Percentiles rank a stretch among this genome's conserved stretches.
Evolutionary conservation across 345 rosid genomes (phyloP).

Genomic region (Ceriops decandra): DNA sequence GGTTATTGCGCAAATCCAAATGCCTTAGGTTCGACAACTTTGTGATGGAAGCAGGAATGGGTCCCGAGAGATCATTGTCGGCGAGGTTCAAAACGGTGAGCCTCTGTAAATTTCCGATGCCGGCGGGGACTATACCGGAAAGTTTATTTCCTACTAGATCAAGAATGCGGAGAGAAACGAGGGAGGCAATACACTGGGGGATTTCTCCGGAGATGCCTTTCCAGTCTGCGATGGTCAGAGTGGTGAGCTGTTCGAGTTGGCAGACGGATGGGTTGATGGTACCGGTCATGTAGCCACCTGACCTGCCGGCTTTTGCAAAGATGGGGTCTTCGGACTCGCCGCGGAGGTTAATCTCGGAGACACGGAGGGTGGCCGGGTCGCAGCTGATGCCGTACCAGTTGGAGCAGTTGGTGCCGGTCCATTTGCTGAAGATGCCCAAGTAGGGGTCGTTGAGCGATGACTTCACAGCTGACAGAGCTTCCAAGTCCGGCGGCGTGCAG

Average conservation of each 20-base stretch:
- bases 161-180: constrained; percentile 63
- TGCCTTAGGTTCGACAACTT: constrained; percentile 59
- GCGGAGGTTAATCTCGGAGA: constrained; percentile 72
- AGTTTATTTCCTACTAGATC: constrained; percentile 75
- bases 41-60: constrained; percentile 59
- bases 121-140: constrained; percentile 60
- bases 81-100: constrained; percentile 75
- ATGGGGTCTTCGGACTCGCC: constrained; percentile 94
- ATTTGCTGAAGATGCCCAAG: constrained; percentile 69
- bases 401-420: constrained; percentile 60
- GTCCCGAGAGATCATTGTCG: constrained; percentile 63
- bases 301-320: constrained; percentile 61
- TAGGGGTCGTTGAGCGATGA: constrained; percentile 63
- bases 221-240: constrained; percentile 77
- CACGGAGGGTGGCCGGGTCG: constrained; percentile 59
- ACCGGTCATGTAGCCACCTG: constrained; percentile 88
- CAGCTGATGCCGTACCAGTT: constrained; percentile 85
- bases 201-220: constrained; percentile 71
- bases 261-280: constrained; percentile 71
- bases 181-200: constrained; percentile 56
- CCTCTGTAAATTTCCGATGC: constrained; percentile 57
- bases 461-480: constrained; percentile 56
- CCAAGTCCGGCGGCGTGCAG: constrained; percentile 55
- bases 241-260: constrained; percentile 55
- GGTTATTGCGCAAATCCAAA: constrained; percentile 66